phyloP scores from a whole-genome alignment of 768 basidiomycete species.

The Trametes meyenii region DNA sequence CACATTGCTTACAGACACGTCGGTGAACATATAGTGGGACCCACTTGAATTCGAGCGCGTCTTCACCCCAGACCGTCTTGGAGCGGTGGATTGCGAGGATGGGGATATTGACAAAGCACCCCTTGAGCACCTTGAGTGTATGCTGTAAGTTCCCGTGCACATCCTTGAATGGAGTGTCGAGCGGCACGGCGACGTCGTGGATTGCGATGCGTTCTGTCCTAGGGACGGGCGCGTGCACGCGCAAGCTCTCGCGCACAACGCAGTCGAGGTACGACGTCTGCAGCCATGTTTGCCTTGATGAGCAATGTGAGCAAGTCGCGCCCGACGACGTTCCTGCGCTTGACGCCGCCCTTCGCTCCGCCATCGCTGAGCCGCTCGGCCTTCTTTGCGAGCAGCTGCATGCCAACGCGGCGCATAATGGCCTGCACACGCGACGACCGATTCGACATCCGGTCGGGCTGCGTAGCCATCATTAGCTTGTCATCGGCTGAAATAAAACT shows the following conservation, averaged over 20 bases:
- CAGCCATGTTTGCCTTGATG: slow-evolving; percentile 64
- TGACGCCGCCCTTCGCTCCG: slow-evolving; percentile 33
- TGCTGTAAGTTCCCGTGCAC: slow-evolving; percentile 18
- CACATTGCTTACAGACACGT: too few species aligned
- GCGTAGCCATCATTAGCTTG: background rate
- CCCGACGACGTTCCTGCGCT: slow-evolving; percentile 36
- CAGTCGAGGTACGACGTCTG: slow-evolving; percentile 57
- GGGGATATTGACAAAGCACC: slow-evolving; percentile 45
- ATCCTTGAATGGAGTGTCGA: slow-evolving; percentile 35
- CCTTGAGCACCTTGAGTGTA: slow-evolving; percentile 28
- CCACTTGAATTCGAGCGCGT: slow-evolving; percentile 61
- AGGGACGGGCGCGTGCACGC: slow-evolving; percentile 55
- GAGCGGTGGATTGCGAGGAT: slow-evolving; percentile 56
- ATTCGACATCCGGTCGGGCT: slow-evolving; percentile 14
- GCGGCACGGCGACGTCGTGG: slow-evolving; percentile 54
- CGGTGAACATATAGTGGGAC: background rate
- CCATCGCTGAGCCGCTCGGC: slow-evolving; percentile 29
- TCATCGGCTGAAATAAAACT: too few species aligned
- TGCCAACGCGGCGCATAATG: slow-evolving; percentile 34
- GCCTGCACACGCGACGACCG: slow-evolving; percentile 11
- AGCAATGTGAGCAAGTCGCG: slow-evolving; percentile 64
- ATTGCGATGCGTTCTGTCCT: slow-evolving; percentile 48
- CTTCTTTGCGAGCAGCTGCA: slow-evolving; percentile 35
- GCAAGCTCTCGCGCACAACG: slow-evolving; percentile 60
- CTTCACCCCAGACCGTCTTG: slow-evolving; percentile 60